phyloP scores from a whole-genome alignment of 148 eudicot species.

The Beta vulgaris region DNA sequence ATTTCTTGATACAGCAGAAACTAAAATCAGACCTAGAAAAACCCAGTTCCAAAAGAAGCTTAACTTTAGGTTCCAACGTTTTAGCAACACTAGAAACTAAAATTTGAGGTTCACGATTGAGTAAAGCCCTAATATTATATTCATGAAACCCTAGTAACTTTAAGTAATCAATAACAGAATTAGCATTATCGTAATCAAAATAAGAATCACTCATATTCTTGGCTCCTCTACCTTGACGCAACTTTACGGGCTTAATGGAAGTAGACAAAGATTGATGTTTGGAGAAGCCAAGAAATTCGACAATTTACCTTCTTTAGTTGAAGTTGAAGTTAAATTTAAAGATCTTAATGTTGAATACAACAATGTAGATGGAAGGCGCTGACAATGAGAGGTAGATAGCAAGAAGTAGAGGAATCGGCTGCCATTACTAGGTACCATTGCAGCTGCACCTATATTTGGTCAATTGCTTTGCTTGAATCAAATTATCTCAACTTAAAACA shows the following conservation, averaged over 20 bases:
- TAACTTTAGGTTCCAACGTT: slow-evolving; percentile 43
- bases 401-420: background rate
- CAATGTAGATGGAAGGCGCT: background rate
- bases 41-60: slow-evolving; percentile 28
- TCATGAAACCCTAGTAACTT: slow-evolving; percentile 20
- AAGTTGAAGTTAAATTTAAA: no score
- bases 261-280: slow-evolving; percentile 26
- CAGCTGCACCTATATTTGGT: background rate
- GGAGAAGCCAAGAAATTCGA: slow-evolving; percentile 23
- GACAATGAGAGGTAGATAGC: no score
- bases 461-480: background rate
- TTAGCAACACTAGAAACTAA: slow-evolving; percentile 25
- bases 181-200: slow-evolving; percentile 30
- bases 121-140: slow-evolving; percentile 27
- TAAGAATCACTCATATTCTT: slow-evolving; percentile 17
- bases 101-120: slow-evolving; percentile 19
- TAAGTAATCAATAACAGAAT: slow-evolving; percentile 29
- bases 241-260: slow-evolving; percentile 1
- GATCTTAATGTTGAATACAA: background rate
- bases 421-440: no score
- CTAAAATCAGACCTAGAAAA: slow-evolving; percentile 17
- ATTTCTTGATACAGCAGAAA: background rate
- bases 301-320: no score
- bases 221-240: background rate
- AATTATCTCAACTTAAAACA: no score